These are phyloP conservation scores for Vitis rupestris DNA, from an alignment of 164 flowering plant genomes.

Conservation along the genomic window DNA sequence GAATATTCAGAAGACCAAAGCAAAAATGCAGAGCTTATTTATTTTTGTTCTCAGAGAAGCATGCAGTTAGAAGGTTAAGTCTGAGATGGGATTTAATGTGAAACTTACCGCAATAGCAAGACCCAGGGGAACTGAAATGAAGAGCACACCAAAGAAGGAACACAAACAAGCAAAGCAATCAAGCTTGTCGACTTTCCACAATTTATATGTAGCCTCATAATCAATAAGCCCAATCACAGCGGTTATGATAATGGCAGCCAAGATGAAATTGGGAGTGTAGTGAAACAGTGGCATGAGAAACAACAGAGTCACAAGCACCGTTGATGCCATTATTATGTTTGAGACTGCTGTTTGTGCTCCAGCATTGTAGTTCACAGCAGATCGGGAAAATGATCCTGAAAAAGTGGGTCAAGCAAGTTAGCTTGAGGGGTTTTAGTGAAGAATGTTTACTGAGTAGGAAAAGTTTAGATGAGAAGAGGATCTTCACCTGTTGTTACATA, in stretches of 20 bases:
- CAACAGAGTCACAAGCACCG: constrained; percentile 63
- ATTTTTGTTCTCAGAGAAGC: too few relatives aligned
- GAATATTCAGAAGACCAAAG: background rate
- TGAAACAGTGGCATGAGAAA: constrained; percentile 71
- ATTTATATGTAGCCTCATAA: constrained; percentile 38
- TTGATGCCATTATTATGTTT: constrained; percentile 59
- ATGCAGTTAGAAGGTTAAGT: too few relatives aligned
- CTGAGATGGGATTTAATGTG: background rate
- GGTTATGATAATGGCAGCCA: constrained; percentile 68
- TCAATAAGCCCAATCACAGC: constrained; percentile 73
- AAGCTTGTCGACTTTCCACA: constrained; percentile 76
- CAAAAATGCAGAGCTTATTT: too few relatives aligned
- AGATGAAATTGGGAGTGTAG: constrained; percentile 64
- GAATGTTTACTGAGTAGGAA: background rate
- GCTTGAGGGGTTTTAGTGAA: background rate
- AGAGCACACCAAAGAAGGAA: constrained; percentile 74
- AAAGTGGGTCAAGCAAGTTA: background rate
- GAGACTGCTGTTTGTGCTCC: constrained; percentile 69
- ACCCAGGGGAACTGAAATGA: constrained; percentile 67
- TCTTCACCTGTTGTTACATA: constrained; percentile 61
- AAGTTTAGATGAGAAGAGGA: background rate
- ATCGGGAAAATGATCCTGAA: constrained; percentile 73
- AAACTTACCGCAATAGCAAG: constrained; percentile 63
- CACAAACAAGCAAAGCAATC: constrained; percentile 62
- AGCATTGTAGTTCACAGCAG: constrained; percentile 77